Base-by-base conservation (phyloP, 1,139 yeast genomes). In the Eremothecium gossypii region DNA sequence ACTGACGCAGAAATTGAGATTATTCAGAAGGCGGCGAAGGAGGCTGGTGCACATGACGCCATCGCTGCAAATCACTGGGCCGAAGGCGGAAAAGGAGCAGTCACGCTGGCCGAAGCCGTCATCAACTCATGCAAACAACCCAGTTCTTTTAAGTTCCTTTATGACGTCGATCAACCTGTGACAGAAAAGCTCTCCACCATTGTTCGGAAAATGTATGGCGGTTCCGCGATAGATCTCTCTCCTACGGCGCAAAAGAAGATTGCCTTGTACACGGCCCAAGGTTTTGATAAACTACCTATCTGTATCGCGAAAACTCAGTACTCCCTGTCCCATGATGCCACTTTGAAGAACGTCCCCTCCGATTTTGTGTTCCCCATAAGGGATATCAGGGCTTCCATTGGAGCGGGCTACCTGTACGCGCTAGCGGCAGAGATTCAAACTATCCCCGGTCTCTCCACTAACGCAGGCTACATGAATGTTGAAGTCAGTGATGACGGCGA, bases 271-370 rank as follows among this genome's bases (percentile, higher is more conserved):
- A 77, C 78, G 45, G 64, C 69, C 44, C 87, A 81, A 68, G 89
- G 89, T 1, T 82, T 76, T 55, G 83, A 76, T 49, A 73, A 81
- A 52, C 68, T 83, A 58, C 93, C 93, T 43, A 76, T 83, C 48
- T 83, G 93, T 66, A 77, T 83, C 54, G 93, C 93, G 39, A 83
- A 83, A 67, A 83, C 93, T 1, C 93, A 83, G 63, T 83, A 83
- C 65, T 82, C 91, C 1, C 68, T 83, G 54, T 81, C 89, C 5
- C 91, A 82, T 57, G 91, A 83, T 63, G 83, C 91, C 36, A 68
- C 76, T n/a, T 70, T 82, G 60, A 83, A 83, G 65, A 89, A 89
- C 59, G 91, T 80, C 41, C 93, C 93, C 54, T 74, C 77, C 14
- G 89, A 81, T 2, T 83, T 82, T 65, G 78, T 76, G 20, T 77